Base-by-base conservation (phyloP, 257 asterid species). In the Nicotiana sylvestris region DNA sequence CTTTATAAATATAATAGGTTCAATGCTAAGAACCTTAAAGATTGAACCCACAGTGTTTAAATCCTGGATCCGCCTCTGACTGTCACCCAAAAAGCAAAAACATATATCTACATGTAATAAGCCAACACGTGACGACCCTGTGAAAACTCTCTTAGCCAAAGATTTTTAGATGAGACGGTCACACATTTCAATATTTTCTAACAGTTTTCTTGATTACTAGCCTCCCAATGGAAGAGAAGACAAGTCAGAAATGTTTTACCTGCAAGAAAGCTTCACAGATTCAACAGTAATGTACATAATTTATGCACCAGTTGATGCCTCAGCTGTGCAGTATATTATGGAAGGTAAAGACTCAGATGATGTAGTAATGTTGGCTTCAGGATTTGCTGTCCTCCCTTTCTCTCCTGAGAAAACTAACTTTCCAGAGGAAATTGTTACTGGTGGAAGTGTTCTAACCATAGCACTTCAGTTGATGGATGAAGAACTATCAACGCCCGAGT, bases 231-330 rank as follows among this genome's bases (percentile, higher is more conserved):
- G 64, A 65, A 55, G 84, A 80, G 11, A 77, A 64, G 29, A 61
- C 57, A 83, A 81, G 67, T 56, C 27, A 25, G 83, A 74, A 29
- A 81, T 83, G 29, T 15, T 88, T 13, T 87, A 89, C 86, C 84
- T 90, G 18, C 90, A 90, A 80, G 95, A 91, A 29, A 89, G 87
- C 82, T 89, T 86, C 82, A 84, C 67, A 2, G 92, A 90, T 85
- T 83, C 91, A 25, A 82, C 86, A 18, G 86, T 86, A 5, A 70
- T 65, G 66, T 90, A 89, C 82, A 43, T 88, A 9, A 84, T 81
- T 11, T 87, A 86, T 27, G 86, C 90, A 35, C 95, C 95, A 9
- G 27, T 91, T 6, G 90, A 91, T 76, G 11, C 70, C 51, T 78
- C 84, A 4, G 82, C 89, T 9, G 82, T 86, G 87, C 79, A 88